Evolutionary conservation across 1,284 basidiomycete species (phyloP).

Genomic region (Tremellales sp.): DNA sequence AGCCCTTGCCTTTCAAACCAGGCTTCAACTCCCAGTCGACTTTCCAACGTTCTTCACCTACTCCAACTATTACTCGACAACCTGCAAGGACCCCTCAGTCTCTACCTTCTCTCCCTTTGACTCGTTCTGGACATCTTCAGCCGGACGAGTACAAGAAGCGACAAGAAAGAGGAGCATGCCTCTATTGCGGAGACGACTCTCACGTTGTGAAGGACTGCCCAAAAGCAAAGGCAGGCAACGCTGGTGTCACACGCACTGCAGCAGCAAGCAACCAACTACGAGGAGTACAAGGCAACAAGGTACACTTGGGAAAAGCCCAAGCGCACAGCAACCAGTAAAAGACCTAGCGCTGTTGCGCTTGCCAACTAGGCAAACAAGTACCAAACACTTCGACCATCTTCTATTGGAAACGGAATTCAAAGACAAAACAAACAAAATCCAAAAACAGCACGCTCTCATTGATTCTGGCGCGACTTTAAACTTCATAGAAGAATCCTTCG

Average conservation of each 20-base stretch:
- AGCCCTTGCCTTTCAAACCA: not conserved
- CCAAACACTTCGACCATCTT: not conserved
- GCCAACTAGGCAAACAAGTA: constrained; percentile 1
- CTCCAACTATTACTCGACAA: not conserved
- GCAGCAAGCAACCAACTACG: not conserved
- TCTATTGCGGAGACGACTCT: constrained; percentile 1
- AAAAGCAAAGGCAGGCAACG: not conserved
- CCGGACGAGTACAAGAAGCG: constrained; percentile 3
- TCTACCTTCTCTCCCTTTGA: not conserved
- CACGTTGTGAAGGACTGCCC: constrained; percentile 1
- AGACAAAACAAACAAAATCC: not conserved
- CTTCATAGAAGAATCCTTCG: constrained; percentile 1
- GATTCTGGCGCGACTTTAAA: constrained; percentile 1
- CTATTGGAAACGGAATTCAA: no score
- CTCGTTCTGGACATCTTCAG: not conserved
- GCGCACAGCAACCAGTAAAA: constrained; percentile 1
- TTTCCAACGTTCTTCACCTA: not conserved
- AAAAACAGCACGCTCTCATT: constrained; percentile 5
- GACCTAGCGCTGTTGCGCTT: constrained; percentile 4
- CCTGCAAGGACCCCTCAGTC: no score
- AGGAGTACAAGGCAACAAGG: not conserved
- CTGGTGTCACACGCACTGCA: not conserved
- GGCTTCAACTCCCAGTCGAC: not conserved
- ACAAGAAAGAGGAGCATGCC: not conserved
- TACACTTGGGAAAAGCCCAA: not conserved